Evolutionary conservation across 2,329 filamentous ascomycete species (phyloP).

Genomic region (Raffaelea deltoideospora): DNA sequence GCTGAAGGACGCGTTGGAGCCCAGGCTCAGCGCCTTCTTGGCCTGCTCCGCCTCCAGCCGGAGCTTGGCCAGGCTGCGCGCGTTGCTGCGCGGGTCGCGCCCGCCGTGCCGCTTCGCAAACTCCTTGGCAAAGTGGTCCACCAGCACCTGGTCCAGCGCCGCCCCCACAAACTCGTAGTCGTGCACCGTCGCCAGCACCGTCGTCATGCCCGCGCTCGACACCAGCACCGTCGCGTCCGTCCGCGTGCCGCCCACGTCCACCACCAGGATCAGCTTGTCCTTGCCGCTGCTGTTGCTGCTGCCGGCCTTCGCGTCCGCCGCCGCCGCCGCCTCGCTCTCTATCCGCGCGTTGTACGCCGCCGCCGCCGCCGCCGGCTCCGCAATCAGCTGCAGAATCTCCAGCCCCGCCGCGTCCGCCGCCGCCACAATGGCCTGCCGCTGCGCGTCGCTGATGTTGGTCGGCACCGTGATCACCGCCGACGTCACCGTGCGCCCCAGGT

Average conservation of each 20-base stretch:
- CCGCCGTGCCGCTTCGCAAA: constrained; percentile 91
- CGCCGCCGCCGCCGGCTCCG: constrained; percentile 76
- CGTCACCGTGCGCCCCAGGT: constrained; percentile 81
- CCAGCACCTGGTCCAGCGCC: constrained; percentile 76
- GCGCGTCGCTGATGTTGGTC: constrained; percentile 80
- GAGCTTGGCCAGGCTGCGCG: constrained; percentile 75
- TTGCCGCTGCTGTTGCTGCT: no score
- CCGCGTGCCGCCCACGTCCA: constrained; percentile 82
- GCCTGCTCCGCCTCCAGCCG: constrained; percentile 80
- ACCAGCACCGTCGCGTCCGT: constrained; percentile 85
- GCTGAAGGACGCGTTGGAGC: constrained; percentile 78
- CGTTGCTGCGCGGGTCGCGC: constrained; percentile 68
- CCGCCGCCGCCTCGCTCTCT: constrained; percentile 64
- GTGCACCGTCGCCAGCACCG: constrained; percentile 79
- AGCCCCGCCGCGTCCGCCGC: constrained; percentile 69
- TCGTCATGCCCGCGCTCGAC: constrained; percentile 91
- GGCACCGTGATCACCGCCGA: constrained; percentile 91
- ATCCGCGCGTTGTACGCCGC: constrained; percentile 83
- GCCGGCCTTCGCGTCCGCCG: constrained; percentile 57
- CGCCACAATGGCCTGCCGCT: constrained; percentile 65
- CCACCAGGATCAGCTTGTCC: constrained; percentile 86
- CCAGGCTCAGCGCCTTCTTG: constrained; percentile 83
- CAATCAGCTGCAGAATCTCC: constrained; percentile 84
- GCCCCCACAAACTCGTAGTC: constrained; percentile 87
- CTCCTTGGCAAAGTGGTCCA: constrained; percentile 97